Conservation (phyloP, 2,329 filamentous ascomycete genomes). For the Venturiaceae sp. region DNA sequence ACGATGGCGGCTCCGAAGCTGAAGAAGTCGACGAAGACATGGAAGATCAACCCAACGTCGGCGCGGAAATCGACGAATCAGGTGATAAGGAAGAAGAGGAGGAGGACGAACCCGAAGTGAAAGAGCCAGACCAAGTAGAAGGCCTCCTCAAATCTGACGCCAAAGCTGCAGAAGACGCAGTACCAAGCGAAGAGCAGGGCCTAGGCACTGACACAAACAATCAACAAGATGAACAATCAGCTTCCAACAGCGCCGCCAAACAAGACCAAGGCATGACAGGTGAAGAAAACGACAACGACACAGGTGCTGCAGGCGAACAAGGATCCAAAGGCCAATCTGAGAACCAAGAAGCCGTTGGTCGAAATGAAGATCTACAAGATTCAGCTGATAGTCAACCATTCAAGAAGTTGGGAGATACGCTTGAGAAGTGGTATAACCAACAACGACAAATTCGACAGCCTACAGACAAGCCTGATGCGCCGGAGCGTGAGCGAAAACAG, state of each 20-base stretch:
- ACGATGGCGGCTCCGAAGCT: conserved; percentile 24
- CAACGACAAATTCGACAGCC: conserved; percentile 62
- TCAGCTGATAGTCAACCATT: conserved; percentile 44
- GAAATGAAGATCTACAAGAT: conserved; percentile 21
- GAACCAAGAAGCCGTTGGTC: conserved; percentile 24
- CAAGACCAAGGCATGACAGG: conserved; percentile 58
- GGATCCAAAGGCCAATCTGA: conserved; percentile 35
- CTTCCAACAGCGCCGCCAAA: conserved; percentile 43
- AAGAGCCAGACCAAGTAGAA: conserved; percentile 31
- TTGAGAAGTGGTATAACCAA: conserved; percentile 87
- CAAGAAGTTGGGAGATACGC: conserved; percentile 85
- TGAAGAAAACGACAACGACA: conserved; percentile 53
- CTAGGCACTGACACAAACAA: conserved; percentile 57
- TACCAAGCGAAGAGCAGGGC: conserved; percentile 53
- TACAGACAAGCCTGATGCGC: conserved; percentile 33
- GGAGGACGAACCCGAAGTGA: conserved; percentile 27
- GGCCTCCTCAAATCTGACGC: conserved; percentile 32
- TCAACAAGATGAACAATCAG: conserved; percentile 50
- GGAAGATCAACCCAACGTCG: conserved; percentile 19
- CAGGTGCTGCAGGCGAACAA: conserved; percentile 54
- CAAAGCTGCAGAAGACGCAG: conserved; percentile 51
- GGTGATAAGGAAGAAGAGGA: conserved; percentile 38
- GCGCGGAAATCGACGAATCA: conserved; percentile 33
- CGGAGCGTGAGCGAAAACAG: conserved; percentile 36
- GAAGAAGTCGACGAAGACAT: conserved; percentile 21